A percentile compares a stretch with the other conserved stretches of the same genome.
Conservation (phyloP, 768 basidiomycete genomes). For the Rhodotorula graminis region DNA sequence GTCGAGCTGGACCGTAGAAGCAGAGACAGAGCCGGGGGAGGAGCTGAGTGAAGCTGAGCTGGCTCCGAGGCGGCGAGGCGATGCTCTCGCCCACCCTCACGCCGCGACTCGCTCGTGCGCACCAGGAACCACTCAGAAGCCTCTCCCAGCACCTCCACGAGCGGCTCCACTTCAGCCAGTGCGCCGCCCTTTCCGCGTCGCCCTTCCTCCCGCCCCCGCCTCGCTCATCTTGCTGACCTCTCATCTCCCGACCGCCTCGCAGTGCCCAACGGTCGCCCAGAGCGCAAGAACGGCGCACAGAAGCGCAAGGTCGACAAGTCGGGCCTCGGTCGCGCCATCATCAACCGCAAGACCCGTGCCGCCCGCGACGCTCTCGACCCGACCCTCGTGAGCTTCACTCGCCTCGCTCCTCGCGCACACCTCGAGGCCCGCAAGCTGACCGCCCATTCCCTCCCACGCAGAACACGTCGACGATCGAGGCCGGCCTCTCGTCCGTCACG, state of each 20-base stretch:
- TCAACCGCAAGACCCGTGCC: slow-evolving; percentile 81
- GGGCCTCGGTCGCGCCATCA: slow-evolving; percentile 90
- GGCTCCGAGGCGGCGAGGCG: too few species aligned
- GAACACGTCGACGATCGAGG: slow-evolving; percentile 73
- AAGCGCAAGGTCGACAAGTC: slow-evolving; percentile 38
- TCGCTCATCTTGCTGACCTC: neutral
- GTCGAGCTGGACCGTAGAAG: too few species aligned
- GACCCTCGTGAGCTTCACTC: slow-evolving; percentile 15
- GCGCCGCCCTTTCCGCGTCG: neutral
- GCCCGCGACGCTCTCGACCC: slow-evolving; percentile 52
- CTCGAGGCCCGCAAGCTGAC: neutral
- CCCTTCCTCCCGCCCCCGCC: neutral
- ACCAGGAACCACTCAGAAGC: too few species aligned
- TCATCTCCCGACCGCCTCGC: neutral
- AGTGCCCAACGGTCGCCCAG: slow-evolving; percentile 22
- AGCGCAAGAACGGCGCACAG: slow-evolving; percentile 32
- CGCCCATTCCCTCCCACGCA: slow-evolving; percentile 41
- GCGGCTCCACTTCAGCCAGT: neutral
- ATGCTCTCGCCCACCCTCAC: too few species aligned
- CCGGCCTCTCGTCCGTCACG: slow-evolving; percentile 78
- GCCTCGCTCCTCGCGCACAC: neutral
- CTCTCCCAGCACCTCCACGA: neutral
- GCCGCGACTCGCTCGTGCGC: too few species aligned
- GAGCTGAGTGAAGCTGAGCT: too few species aligned
- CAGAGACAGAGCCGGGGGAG: too few species aligned